phyloP scores from a whole-genome alignment of 2,329 filamentous ascomycete species.

The Meredithiella fracta region DNA sequence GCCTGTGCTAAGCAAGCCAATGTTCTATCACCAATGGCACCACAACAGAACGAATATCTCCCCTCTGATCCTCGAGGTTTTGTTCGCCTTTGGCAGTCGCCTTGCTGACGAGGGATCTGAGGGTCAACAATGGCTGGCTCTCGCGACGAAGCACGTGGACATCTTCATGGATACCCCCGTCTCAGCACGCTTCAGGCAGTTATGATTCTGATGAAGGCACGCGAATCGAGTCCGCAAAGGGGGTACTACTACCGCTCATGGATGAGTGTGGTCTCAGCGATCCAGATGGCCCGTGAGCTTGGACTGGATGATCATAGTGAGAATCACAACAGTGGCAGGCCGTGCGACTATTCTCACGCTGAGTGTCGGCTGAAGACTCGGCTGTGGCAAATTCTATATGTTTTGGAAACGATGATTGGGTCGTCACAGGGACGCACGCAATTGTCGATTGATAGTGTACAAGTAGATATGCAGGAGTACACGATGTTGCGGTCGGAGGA shows the following conservation, averaged over 20 bases:
- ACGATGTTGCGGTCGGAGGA: slow-evolving; percentile 50
- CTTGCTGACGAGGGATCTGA: slow-evolving; percentile 69
- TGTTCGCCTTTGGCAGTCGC: slow-evolving; percentile 77
- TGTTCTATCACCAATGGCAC: slow-evolving; percentile 83
- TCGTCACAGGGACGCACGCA: slow-evolving; percentile 78
- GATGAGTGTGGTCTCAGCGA: slow-evolving; percentile 85
- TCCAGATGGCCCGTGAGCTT: slow-evolving; percentile 84
- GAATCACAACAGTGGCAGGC: slow-evolving; percentile 53
- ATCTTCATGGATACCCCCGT: slow-evolving; percentile 86
- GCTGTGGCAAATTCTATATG: slow-evolving; percentile 77
- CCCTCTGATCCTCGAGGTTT: slow-evolving; percentile 70
- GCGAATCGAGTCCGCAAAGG: slow-evolving; percentile 78
- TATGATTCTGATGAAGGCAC: slow-evolving; percentile 73
- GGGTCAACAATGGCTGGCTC: slow-evolving; percentile 81
- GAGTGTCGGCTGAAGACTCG: slow-evolving; percentile 76
- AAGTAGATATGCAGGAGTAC: slow-evolving; percentile 57
- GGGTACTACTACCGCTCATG: slow-evolving; percentile 96
- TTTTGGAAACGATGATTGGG: slow-evolving; percentile 83
- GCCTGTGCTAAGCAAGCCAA: slow-evolving; percentile 66
- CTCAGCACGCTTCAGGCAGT: slow-evolving; percentile 84
- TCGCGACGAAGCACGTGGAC: slow-evolving; percentile 84
- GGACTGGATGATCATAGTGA: slow-evolving; percentile 76
- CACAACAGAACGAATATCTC: slow-evolving; percentile 70
- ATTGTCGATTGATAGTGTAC: slow-evolving; percentile 55
- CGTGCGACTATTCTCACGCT: slow-evolving; percentile 49